These are phyloP conservation scores for Sabuloglossum arenarium DNA, from an alignment of 495 filamentous ascomycete species.

Conservation along the genomic window DNA sequence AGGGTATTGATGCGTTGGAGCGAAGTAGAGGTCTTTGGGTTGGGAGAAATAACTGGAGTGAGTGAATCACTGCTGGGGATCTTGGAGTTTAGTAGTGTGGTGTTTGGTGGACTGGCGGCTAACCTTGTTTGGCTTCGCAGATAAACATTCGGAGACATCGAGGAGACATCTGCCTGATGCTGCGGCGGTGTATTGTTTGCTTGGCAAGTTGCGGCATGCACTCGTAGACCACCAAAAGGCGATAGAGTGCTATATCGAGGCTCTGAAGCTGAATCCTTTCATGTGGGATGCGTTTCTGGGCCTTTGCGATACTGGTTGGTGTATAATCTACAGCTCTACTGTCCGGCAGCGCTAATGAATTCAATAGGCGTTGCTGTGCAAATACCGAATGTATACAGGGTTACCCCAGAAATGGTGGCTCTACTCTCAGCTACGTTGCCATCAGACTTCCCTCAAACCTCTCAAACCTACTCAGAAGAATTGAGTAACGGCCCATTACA, in stretches of 20 bases:
- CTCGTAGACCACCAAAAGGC: conserved; percentile 66
- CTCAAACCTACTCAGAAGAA: not conserved
- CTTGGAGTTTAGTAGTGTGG: not conserved
- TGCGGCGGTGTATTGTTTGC: conserved; percentile 54
- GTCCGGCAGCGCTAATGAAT: conserved; percentile 2
- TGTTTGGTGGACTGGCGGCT: not conserved
- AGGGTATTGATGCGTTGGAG: conserved; percentile 66
- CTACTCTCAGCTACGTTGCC: conserved; percentile 19
- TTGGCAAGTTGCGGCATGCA: conserved; percentile 71
- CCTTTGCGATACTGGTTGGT: conserved; percentile 47
- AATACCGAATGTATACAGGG: conserved; percentile 67
- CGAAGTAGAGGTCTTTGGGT: conserved; percentile 49
- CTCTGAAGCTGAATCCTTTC: conserved; percentile 79
- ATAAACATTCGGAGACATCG: conserved; percentile 37
- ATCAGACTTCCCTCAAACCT: not conserved
- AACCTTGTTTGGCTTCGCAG: conserved; percentile 17
- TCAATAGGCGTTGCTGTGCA: conserved; percentile 50
- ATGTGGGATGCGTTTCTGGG: conserved; percentile 93
- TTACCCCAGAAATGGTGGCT: conserved; percentile 42
- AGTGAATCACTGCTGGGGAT: conserved; percentile 13
- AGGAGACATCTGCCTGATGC: conserved; percentile 51
- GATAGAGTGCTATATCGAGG: conserved; percentile 63
- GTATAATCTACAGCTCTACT: conserved; percentile 5
- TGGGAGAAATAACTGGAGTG: conserved; percentile 49
- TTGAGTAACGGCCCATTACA: conserved; percentile 16